Conservation (phyloP, 768 basidiomycete genomes). For the Amanita subjunquillea region DNA sequence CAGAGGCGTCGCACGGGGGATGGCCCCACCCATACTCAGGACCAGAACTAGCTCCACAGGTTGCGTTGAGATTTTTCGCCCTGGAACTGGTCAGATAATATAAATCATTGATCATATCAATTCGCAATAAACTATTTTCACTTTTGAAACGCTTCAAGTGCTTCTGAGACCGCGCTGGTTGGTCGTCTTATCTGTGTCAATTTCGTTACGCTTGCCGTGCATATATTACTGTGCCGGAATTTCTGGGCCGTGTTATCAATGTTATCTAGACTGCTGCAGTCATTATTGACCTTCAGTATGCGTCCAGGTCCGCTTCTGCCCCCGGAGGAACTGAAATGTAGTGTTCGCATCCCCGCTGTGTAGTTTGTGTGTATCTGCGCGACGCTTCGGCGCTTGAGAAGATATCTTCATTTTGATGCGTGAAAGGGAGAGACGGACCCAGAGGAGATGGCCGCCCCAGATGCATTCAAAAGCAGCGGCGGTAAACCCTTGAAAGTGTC, state of each 20-base stretch:
- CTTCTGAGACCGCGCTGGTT: not conserved
- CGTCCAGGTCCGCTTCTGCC: not conserved
- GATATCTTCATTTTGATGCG: not conserved
- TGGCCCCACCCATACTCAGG: constrained; percentile 1
- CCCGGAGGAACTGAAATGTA: not conserved
- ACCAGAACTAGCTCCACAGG: not conserved
- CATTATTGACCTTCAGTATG: not conserved
- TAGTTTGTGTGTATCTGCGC: constrained; percentile 19
- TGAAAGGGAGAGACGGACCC: constrained; percentile 9
- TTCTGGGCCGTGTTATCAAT: not conserved
- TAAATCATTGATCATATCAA: not conserved
- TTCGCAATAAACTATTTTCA: not conserved
- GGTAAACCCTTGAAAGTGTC: constrained; percentile 1
- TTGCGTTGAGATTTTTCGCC: not conserved
- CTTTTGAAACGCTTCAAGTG: not conserved
- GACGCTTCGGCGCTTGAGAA: constrained; percentile 11
- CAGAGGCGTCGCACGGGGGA: not conserved
- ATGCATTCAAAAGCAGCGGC: constrained; percentile 11
- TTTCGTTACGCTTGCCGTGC: not conserved
- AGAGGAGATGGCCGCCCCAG: constrained; percentile 7
- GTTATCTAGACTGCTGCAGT: not conserved
- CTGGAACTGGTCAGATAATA: not conserved
- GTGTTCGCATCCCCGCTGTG: not conserved
- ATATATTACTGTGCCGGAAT: not conserved
- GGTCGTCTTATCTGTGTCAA: not conserved